A percentile compares a stretch with the other conserved stretches of the same genome.
phyloP scores from a whole-genome alignment of 768 basidiomycete genomes.

The Royoungia palumana region DNA sequence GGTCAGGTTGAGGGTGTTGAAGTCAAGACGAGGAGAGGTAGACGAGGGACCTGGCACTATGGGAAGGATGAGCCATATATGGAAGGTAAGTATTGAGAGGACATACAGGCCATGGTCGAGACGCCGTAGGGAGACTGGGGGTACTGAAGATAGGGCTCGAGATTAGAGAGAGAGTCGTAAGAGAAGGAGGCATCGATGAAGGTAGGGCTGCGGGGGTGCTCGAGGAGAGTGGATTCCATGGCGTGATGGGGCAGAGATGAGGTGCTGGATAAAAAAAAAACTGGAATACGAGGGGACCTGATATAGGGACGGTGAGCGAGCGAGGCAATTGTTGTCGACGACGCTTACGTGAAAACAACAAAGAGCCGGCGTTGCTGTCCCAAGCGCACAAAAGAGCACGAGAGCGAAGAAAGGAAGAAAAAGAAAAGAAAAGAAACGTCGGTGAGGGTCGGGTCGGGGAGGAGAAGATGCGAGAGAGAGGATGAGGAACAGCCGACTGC shows the following conservation, averaged over 20 bases:
- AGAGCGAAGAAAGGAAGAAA: constrained; percentile 22
- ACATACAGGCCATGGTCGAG: constrained; percentile 59
- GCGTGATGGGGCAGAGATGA: constrained; percentile 35
- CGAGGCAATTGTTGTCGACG: not conserved
- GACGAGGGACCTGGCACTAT: constrained; percentile 51
- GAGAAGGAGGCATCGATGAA: constrained; percentile 48
- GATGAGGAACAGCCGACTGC: constrained; percentile 27
- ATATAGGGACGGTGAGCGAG: constrained; percentile 7
- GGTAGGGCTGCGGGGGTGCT: constrained; percentile 48
- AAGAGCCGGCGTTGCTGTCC: constrained; percentile 29
- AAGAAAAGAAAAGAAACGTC: constrained; percentile 36
- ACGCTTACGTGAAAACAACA: constrained; percentile 35
- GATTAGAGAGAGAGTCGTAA: constrained; percentile 44
- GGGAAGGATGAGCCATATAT: constrained; percentile 10
- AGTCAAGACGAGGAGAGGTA: constrained; percentile 59
- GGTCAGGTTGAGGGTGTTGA: constrained; percentile 58
- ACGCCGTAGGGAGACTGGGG: constrained; percentile 64
- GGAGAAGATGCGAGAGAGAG: constrained; percentile 17
- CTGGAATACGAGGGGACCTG: constrained; percentile 33
- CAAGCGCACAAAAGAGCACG: constrained; percentile 35
- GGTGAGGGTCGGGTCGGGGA: constrained; percentile 37
- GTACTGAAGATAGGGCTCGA: constrained; percentile 64
- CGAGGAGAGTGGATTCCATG: constrained; percentile 51
- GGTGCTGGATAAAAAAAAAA: constrained; percentile 29
- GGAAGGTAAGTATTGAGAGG: not conserved